Evolutionary conservation across 352 stramenopile genomes (phyloP).

Genomic region (Blastocystis sp.): DNA sequence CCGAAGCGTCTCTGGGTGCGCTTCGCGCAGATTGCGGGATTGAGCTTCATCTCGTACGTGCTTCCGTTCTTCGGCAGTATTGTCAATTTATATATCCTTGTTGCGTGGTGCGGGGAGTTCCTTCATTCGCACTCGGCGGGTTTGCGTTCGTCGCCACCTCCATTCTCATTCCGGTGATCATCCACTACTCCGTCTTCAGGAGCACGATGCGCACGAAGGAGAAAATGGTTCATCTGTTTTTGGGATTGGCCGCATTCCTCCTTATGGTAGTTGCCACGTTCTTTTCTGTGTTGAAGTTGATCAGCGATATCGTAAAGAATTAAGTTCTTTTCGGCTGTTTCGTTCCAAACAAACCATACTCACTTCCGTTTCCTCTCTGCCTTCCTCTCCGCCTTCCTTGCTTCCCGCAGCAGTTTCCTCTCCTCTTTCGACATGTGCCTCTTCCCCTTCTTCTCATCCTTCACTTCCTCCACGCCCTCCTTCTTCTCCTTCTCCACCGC

Average conservation of each 20-base stretch:
- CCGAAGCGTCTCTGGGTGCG: not conserved
- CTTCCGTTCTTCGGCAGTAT: conserved; percentile 53
- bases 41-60: conserved; percentile 38
- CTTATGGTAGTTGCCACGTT: conserved; percentile 50
- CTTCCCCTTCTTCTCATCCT: not conserved
- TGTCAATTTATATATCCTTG: conserved; percentile 66
- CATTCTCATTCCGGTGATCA: conserved; percentile 47
- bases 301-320: no score
- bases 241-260: conserved; percentile 36
- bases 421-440: not conserved
- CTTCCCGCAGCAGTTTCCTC: not conserved
- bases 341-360: no score
- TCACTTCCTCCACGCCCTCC: not conserved
- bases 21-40: conserved; percentile 12
- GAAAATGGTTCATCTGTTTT: conserved; percentile 3
- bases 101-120: not conserved
- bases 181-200: conserved; percentile 55
- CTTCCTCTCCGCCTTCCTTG: not conserved
- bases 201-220: conserved; percentile 7
- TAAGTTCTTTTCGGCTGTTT: no score
- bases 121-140: conserved; percentile 57
- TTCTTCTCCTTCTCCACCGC: not conserved
- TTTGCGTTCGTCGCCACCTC: conserved; percentile 61
- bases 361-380: no score
- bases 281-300: not conserved